These are phyloP conservation scores for Erodium maritimum DNA, from an alignment of 345 rosid genomes.

Conservation along the genomic window DNA sequence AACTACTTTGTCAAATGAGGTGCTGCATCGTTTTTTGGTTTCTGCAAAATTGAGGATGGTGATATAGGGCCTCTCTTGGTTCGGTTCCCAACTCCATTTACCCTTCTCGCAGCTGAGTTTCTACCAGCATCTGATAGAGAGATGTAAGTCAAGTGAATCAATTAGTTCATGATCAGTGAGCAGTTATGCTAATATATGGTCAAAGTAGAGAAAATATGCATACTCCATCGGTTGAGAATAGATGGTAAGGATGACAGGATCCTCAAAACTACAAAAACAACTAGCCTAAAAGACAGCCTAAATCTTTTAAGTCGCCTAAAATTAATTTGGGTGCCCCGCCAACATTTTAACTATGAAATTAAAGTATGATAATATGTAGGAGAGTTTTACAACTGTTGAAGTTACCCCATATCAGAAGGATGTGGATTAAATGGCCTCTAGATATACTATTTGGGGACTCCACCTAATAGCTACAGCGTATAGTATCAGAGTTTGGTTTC, in stretches of 20 bases:
- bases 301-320: not conserved
- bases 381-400: too few relatives aligned
- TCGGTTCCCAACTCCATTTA: constrained; percentile 33
- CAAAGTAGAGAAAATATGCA: not conserved
- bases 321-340: not conserved
- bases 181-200: too few relatives aligned
- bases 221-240: too few relatives aligned
- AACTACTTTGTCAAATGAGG: constrained; percentile 37
- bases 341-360: not conserved
- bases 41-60: constrained; percentile 18
- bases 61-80: constrained; percentile 26
- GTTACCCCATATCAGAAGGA: too few relatives aligned
- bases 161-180: not conserved
- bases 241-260: not conserved
- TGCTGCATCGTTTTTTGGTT: constrained; percentile 23
- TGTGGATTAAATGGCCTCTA: too few relatives aligned
- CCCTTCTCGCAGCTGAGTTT: constrained; percentile 39
- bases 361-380: not conserved
- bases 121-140: constrained; percentile 31
- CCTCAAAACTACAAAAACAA: not conserved
- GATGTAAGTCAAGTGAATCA: constrained; percentile 1
- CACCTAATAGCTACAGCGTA: too few relatives aligned
- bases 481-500: too few relatives aligned
- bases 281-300: not conserved
- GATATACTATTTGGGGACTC: too few relatives aligned